A percentile compares a stretch with the other conserved stretches of the same genome.
These are phyloP conservation scores for Mychonastes homosphaera DNA, from an alignment of 139 green algal species.

Conservation along the genomic window DNA sequence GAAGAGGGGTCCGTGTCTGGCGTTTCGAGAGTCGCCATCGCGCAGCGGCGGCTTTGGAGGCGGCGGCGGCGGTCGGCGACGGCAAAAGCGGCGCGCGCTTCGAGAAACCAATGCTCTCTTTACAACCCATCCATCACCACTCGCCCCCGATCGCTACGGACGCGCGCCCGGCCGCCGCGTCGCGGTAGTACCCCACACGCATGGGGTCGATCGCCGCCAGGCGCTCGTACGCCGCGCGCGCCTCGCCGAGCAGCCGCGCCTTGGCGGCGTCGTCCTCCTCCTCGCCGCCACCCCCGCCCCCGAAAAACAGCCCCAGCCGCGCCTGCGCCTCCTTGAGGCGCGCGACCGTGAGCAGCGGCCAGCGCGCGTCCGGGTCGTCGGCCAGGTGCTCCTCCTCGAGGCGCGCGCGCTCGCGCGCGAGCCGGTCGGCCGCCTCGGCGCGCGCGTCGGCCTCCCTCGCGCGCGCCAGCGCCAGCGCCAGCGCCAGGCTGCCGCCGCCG, in stretches of 20 bases:
- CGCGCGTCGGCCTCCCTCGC: too few relatives aligned
- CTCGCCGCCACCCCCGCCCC: too few relatives aligned
- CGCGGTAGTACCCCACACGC: conserved; percentile 38
- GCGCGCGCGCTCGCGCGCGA: conserved; percentile 37
- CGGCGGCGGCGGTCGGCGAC: too few relatives aligned
- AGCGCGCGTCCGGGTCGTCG: conserved; percentile 53
- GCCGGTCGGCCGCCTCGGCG: too few relatives aligned
- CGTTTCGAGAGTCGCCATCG: too few relatives aligned
- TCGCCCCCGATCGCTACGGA: too few relatives aligned
- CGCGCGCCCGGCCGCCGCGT: conserved; percentile 31
- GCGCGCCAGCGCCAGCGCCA: conserved; percentile 5
- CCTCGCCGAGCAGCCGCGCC: conserved; percentile 19
- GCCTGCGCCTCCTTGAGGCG: conserved; percentile 51
- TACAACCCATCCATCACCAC: too few relatives aligned
- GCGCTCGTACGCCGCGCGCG: conserved; percentile 17
- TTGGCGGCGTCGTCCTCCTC: too few relatives aligned
- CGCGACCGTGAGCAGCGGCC: conserved; percentile 70
- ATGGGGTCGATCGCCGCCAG: conserved; percentile 37
- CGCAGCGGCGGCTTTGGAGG: too few relatives aligned
- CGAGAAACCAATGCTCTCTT: too few relatives aligned
- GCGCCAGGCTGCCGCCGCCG: conserved; percentile 5
- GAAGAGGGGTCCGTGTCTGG: too few relatives aligned
- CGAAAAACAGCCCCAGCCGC: conserved; percentile 1
- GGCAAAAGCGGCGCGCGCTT: too few relatives aligned
- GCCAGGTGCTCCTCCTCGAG: conserved; percentile 36